Evolutionary conservation across 352 stramenopile genomes (phyloP).

Genomic region (Phytopythium mirpurense): DNA sequence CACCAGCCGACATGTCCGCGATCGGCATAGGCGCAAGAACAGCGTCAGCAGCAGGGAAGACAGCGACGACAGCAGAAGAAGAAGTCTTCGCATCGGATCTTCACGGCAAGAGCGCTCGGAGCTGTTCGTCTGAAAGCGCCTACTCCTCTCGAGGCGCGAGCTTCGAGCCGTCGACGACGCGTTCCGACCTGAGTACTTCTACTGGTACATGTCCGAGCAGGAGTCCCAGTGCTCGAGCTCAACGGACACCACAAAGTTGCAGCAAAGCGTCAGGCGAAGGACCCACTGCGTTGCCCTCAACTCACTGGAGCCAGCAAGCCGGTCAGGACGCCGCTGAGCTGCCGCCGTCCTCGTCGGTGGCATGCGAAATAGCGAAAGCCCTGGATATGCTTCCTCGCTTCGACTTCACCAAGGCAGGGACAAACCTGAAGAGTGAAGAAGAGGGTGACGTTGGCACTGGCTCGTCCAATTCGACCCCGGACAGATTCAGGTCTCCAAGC

Average conservation of each 20-base stretch:
- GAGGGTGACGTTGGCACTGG: not conserved
- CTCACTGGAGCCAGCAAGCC: not conserved
- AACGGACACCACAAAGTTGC: not conserved
- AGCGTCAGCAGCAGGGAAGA: too few species aligned
- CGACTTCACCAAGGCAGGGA: not conserved
- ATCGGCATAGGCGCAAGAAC: too few species aligned
- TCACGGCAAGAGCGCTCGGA: too few species aligned
- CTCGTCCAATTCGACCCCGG: not conserved
- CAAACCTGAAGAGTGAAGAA: not conserved
- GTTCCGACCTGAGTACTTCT: not conserved
- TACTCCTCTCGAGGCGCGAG: not conserved
- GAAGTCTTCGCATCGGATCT: too few species aligned
- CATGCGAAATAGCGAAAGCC: not conserved
- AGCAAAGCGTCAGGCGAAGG: not conserved
- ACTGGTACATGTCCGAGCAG: not conserved
- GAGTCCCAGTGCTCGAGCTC: not conserved
- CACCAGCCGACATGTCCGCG: too few species aligned
- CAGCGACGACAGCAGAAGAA: too few species aligned
- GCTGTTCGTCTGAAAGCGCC: not conserved
- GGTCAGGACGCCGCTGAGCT: not conserved
- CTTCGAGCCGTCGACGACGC: not conserved
- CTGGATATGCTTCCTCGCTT: conserved; percentile 5
- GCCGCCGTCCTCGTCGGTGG: not conserved
- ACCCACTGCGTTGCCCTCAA: not conserved
- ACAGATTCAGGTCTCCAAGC: not conserved